Evolutionary conservation across 148 eudicot species (phyloP), one percentile per base, ranked within the genome.

Genomic region (Rhododendron simsii): DNA sequence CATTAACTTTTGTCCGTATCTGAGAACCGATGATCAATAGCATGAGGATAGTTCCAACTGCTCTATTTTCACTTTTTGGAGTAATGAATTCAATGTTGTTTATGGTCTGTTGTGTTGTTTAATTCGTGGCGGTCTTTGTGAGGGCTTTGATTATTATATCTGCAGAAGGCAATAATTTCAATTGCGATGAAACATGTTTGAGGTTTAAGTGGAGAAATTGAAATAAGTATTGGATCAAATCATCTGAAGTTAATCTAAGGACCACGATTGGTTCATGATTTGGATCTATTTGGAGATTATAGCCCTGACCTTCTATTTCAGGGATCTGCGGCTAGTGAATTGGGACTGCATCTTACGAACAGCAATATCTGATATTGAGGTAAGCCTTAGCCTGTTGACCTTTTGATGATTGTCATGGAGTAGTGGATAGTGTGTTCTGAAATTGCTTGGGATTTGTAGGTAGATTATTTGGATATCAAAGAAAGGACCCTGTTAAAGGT

Each of bases 311-410:
- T 87, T 85, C 84, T 83, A 26, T 63, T 81, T 90, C 84, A 97
- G 99, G 91, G 98, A 91, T 88, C 84, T 91, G 37, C 92, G 98
- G 50, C 86, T 97, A 65, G 99, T 97, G 90, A 95, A 94, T 86
- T 97, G 98, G 99, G 99, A 94, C 86, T 97, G 99, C 89, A 93
- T 93, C 81, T 84, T 97, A 87, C 92, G 95, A 87, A 97, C 98
- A 26, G 98, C 99, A 78, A 95, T 95, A 88, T 97, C 98, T 83
- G 98, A 94, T 89, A 94, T 97, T 87, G 99, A 97, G 94, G 98
- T 95, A 48, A 76, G 83, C 86, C 75, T 10, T 48, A 10, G 84
- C 78, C 51, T 39, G 57, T 88, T 26, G 78, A 39, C 47, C 39
- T 61, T 87, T 59, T 30, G 47, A 44, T 48, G 47, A 20, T 37